Percentiles rank a stretch among this genome's conserved stretches.
Evolutionary conservation across 148 eudicot genomes (phyloP).

Genomic region (Rhododendron kiyosumense): DNA sequence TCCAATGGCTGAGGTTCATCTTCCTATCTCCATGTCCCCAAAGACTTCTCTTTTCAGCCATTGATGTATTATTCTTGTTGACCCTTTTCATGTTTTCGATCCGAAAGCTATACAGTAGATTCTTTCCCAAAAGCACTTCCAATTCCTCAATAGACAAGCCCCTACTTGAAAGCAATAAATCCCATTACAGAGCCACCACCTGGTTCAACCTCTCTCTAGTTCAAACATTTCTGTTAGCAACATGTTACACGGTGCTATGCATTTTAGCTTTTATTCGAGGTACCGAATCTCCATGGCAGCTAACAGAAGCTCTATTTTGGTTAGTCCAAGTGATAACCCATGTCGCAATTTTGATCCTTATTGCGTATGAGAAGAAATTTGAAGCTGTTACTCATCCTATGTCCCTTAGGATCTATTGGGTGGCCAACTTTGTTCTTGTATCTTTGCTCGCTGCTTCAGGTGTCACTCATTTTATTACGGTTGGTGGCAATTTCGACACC

Average conservation of each 20-base stretch:
- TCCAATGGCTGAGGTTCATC: slow-evolving; percentile 46
- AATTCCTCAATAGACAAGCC: slow-evolving; percentile 36
- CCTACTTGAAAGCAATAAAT: slow-evolving; percentile 28
- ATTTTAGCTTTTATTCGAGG: slow-evolving; percentile 28
- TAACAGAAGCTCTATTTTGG: slow-evolving; percentile 31
- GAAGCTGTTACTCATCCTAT: slow-evolving; percentile 41
- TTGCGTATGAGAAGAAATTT: slow-evolving; percentile 47
- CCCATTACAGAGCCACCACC: slow-evolving; percentile 13
- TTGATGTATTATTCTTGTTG: slow-evolving; percentile 32
- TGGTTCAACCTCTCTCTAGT: slow-evolving; percentile 39
- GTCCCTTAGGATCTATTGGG: slow-evolving; percentile 51
- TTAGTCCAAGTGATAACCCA: slow-evolving; percentile 42
- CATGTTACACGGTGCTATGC: slow-evolving; percentile 25
- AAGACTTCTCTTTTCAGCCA: slow-evolving; percentile 38
- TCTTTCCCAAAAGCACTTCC: slow-evolving; percentile 10
- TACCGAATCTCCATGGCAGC: slow-evolving; percentile 29
- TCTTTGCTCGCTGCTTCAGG: slow-evolving; percentile 20
- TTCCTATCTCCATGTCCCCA: slow-evolving; percentile 56
- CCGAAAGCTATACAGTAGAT: slow-evolving; percentile 30
- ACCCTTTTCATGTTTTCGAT: slow-evolving; percentile 22
- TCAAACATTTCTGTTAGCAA: slow-evolving; percentile 28
- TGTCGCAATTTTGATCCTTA: slow-evolving; percentile 27
- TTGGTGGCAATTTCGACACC: slow-evolving; percentile 3
- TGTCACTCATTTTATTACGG: slow-evolving; percentile 4
- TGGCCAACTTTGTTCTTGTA: slow-evolving; percentile 28